Evolutionary conservation across 805 yeast genomes (phyloP).

Genomic region (Priceomyces haplophilus): DNA sequence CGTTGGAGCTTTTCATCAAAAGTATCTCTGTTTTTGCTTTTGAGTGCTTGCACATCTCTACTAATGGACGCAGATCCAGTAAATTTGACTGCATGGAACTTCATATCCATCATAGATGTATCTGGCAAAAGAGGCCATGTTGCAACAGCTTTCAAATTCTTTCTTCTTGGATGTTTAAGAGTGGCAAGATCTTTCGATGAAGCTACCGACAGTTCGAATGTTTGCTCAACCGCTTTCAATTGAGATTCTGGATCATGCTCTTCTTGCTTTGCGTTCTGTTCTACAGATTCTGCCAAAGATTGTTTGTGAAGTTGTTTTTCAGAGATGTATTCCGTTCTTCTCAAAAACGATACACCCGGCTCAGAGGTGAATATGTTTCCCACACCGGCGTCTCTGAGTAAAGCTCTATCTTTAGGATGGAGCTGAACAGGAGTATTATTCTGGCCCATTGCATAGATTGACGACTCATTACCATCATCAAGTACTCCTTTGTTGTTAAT

Average conservation of each 20-base stretch:
- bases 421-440: constrained; percentile 41
- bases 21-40: constrained; percentile 24
- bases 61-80: constrained; percentile 52
- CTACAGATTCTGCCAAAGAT: constrained; percentile 18
- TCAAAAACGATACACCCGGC: constrained; percentile 71
- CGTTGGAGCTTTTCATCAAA: constrained; percentile 32
- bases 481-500: constrained; percentile 63
- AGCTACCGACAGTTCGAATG: constrained; percentile 63
- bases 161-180: constrained; percentile 77
- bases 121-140: constrained; percentile 87
- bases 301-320: constrained; percentile 43
- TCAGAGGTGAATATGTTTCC: constrained; percentile 40
- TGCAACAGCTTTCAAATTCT: constrained; percentile 65
- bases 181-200: constrained; percentile 40
- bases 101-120: constrained; percentile 83
- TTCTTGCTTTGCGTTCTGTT: constrained; percentile 26
- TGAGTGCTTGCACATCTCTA: constrained; percentile 32
- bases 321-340: constrained; percentile 92
- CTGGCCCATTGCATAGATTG: constrained; percentile 28
- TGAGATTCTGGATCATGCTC: constrained; percentile 59
- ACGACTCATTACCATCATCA: constrained; percentile 53
- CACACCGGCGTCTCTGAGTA: constrained; percentile 76
- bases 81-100: constrained; percentile 62
- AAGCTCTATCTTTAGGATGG: constrained; percentile 72
- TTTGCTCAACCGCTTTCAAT: constrained; percentile 67